Conservation (phyloP, 148 eudicot genomes). For the Chenopodium album region DNA sequence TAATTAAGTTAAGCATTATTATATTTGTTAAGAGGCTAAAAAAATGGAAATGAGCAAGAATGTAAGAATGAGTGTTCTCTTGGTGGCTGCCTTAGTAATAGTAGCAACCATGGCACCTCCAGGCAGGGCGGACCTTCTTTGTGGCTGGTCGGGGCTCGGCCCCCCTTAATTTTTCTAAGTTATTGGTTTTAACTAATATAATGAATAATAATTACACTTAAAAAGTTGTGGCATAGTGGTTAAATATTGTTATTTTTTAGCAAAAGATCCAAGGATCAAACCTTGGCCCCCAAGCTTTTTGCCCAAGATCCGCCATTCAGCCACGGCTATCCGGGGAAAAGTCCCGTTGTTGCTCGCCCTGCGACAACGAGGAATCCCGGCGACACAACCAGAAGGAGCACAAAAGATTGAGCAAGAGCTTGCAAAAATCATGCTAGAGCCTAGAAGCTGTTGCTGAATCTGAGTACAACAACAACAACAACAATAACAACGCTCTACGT, state of each 20-base stretch:
- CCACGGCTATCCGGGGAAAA: constrained; percentile 6
- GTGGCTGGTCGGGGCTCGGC: no score
- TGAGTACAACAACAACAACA: background rate
- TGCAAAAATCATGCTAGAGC: background rate
- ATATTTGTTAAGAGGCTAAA: background rate
- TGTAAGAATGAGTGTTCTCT: background rate
- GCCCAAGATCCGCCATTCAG: no score
- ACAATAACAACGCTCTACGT: background rate
- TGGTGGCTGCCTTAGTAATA: background rate
- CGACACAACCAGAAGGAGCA: background rate
- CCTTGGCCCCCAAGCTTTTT: no score
- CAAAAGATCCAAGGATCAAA: no score
- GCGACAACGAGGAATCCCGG: background rate
- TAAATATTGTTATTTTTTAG: no score
- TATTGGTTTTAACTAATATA: no score
- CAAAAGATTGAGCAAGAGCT: background rate
- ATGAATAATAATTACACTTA: no score
- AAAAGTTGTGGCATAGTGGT: no score
- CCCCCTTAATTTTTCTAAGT: no score
- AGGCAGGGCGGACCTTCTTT: no score
- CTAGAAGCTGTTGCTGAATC: background rate
- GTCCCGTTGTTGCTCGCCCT: background rate
- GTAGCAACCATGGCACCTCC: constrained; percentile 9
- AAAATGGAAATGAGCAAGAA: background rate
- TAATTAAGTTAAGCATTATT: no score